phyloP scores from a whole-genome alignment of 139 green algal species.

The Asterochloris sp. region DNA sequence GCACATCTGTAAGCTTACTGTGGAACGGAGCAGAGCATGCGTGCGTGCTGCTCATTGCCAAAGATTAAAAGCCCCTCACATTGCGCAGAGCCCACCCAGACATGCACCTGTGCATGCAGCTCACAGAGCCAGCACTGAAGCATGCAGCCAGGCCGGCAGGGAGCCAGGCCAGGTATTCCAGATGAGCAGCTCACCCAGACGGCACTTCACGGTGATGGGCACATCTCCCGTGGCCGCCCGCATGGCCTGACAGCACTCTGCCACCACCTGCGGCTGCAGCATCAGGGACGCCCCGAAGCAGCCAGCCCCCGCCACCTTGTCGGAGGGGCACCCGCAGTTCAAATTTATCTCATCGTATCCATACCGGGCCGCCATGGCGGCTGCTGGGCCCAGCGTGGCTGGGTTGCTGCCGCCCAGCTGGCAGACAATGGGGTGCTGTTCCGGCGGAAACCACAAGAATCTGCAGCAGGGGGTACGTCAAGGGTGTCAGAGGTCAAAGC shows the following conservation, averaged over 20 bases:
- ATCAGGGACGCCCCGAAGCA: slow-evolving; percentile 92
- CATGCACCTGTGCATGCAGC: neutral
- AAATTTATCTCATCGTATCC: slow-evolving; percentile 94
- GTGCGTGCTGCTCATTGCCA: too few relatives aligned
- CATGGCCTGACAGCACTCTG: slow-evolving; percentile 65
- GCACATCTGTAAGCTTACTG: too few relatives aligned
- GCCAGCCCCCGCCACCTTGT: slow-evolving; percentile 82
- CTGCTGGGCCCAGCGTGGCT: slow-evolving; percentile 55
- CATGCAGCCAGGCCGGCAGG: neutral
- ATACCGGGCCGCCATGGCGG: slow-evolving; percentile 54
- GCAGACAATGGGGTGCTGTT: slow-evolving; percentile 87
- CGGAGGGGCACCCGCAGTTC: slow-evolving; percentile 91
- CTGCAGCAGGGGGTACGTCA: slow-evolving; percentile 8
- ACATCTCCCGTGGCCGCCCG: slow-evolving; percentile 13
- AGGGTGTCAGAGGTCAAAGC: neutral
- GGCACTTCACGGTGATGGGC: slow-evolving; percentile 85
- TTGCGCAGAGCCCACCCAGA: neutral
- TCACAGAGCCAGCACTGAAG: neutral
- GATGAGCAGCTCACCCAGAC: slow-evolving; percentile 45
- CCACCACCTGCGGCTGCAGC: slow-evolving; percentile 74
- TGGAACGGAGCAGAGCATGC: too few relatives aligned
- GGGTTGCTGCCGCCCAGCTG: slow-evolving; percentile 88
- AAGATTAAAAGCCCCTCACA: too few relatives aligned
- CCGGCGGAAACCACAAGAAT: slow-evolving; percentile 82
- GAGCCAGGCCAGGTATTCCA: neutral